A percentile compares a stretch with the other conserved stretches of the same genome.
phyloP scores from a whole-genome alignment of 2,329 filamentous ascomycete genomes.

The Monosporascus ibericus region DNA sequence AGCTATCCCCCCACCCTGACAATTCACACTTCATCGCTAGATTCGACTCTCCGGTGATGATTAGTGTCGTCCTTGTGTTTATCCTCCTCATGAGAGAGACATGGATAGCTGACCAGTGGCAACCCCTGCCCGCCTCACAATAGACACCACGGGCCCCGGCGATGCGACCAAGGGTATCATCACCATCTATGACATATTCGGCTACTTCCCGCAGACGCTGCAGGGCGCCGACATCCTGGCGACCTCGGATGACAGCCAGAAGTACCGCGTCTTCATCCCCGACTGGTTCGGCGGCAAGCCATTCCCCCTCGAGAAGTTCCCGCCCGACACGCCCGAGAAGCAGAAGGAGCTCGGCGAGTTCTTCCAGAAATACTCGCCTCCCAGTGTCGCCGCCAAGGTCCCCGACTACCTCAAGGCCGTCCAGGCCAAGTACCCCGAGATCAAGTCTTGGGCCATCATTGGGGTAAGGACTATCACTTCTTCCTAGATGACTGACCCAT shows the following conservation, averaged over 20 bases:
- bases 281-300: conserved; percentile 83
- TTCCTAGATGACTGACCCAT: too few relatives aligned
- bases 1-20: background rate
- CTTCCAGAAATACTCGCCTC: conserved; percentile 45
- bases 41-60: background rate
- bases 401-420: conserved; percentile 51
- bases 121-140: background rate
- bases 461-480: conserved; percentile 38
- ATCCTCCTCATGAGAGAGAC: background rate
- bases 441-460: conserved; percentile 55
- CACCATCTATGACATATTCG: conserved; percentile 64
- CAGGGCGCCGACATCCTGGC: conserved; percentile 65
- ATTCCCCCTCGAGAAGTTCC: conserved; percentile 50
- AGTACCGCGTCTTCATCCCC: conserved; percentile 84
- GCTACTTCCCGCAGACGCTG: conserved; percentile 63
- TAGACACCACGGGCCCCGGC: conserved; percentile 43
- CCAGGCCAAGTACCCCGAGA: conserved; percentile 43
- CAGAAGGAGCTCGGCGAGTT: conserved; percentile 52
- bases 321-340: conserved; percentile 60
- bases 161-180: conserved; percentile 53
- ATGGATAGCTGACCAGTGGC: background rate
- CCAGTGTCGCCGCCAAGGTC: conserved; percentile 41
- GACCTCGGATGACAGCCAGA: conserved; percentile 47
- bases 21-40: background rate
- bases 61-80: background rate